These are phyloP conservation scores for Phytopythium oedochilum DNA, from an alignment of 352 stramenopile genomes.

Conservation along the genomic window DNA sequence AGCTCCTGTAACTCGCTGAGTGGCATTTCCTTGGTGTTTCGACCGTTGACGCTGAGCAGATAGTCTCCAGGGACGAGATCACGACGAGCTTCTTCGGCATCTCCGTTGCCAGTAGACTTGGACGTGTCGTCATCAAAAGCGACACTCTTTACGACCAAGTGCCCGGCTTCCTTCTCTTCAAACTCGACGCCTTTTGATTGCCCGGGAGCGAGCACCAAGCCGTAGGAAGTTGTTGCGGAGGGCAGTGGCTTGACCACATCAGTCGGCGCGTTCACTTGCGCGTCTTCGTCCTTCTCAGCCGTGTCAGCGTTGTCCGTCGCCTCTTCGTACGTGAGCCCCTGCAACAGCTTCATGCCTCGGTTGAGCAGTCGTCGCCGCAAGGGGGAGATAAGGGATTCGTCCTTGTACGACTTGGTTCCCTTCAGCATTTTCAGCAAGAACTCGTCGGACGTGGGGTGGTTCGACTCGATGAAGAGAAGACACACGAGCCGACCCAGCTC, in stretches of 20 bases:
- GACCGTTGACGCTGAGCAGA: constrained; percentile 49
- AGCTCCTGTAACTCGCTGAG: constrained; percentile 26
- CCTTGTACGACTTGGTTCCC: constrained; percentile 62
- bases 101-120: constrained; percentile 5
- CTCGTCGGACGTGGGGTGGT: constrained; percentile 63
- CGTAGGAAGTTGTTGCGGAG: constrained; percentile 33
- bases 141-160: constrained; percentile 40
- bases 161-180: constrained; percentile 21
- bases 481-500: constrained; percentile 75
- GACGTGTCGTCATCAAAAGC: constrained; percentile 5
- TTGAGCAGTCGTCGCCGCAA: constrained; percentile 35
- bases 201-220: constrained; percentile 37
- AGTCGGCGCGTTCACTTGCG: not conserved
- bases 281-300: constrained; percentile 9
- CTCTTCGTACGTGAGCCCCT: constrained; percentile 52
- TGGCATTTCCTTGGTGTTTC: constrained; percentile 32
- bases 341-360: constrained; percentile 28
- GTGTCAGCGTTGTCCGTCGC: constrained; percentile 15
- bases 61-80: constrained; percentile 31
- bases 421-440: constrained; percentile 73
- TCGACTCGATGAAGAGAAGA: constrained; percentile 65
- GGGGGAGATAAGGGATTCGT: constrained; percentile 55
- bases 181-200: constrained; percentile 32
- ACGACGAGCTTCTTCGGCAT: constrained; percentile 10
- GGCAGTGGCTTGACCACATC: not conserved